A percentile compares a stretch with the other conserved stretches of the same genome.
Conservation (phyloP, 2,329 filamentous ascomycete genomes). For the Aureobasidium sp. region DNA sequence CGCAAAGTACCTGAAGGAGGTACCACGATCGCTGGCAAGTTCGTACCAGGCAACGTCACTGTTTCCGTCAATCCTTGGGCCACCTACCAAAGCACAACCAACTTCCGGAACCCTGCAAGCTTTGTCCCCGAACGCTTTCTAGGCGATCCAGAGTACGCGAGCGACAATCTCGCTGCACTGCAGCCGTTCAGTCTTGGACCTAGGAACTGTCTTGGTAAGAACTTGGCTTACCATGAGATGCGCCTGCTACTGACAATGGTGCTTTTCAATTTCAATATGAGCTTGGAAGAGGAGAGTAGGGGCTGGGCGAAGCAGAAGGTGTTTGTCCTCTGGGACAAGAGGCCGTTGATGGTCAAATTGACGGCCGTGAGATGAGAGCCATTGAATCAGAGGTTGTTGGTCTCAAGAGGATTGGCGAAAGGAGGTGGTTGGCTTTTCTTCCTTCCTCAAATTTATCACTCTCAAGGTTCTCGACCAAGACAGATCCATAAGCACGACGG, state of each 20-base stretch:
- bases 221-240: constrained; percentile 34
- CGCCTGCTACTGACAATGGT: constrained; percentile 31
- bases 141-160: constrained; percentile 24
- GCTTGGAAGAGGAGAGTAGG: constrained; percentile 23
- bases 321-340: constrained; percentile 28
- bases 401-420: too few relatives aligned
- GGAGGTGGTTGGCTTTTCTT: too few relatives aligned
- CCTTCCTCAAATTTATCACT: too few relatives aligned
- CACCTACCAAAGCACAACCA: constrained; percentile 16
- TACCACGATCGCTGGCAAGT: constrained; percentile 22
- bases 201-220: constrained; percentile 26
- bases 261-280: constrained; percentile 33
- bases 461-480: too few relatives aligned
- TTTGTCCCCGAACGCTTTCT: constrained; percentile 30
- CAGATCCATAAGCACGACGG: too few relatives aligned
- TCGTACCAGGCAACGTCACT: constrained; percentile 20
- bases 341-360: constrained; percentile 18
- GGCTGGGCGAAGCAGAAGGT: constrained; percentile 28
- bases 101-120: constrained; percentile 20
- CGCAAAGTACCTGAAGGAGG: constrained; percentile 24
- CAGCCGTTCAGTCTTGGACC: constrained; percentile 29
- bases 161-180: constrained; percentile 24
- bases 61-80: constrained; percentile 2
- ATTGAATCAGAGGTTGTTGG: background rate
- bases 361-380: background rate